Evolutionary conservation across 1,284 basidiomycete species (phyloP).

Genomic region (Athelia sp.): DNA sequence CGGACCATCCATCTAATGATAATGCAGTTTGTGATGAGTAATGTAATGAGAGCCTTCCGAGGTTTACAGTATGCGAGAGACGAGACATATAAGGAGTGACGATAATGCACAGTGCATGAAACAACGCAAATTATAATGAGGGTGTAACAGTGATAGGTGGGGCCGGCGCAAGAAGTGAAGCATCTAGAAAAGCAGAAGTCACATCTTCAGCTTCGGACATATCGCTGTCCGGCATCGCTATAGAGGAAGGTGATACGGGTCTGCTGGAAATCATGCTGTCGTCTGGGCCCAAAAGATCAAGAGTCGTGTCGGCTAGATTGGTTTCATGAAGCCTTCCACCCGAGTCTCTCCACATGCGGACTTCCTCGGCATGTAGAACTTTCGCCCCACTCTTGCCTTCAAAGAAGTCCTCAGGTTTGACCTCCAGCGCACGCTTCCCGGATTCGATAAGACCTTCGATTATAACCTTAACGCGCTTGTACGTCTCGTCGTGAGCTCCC

Average conservation of each 20-base stretch:
- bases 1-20: conserved; percentile 1
- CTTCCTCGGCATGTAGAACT: conserved; percentile 68
- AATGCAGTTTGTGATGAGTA: background rate
- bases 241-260: background rate
- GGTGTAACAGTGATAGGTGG: conserved; percentile 38
- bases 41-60: conserved; percentile 10
- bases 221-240: background rate
- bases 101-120: background rate
- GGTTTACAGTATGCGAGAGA: background rate
- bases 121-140: conserved; percentile 8
- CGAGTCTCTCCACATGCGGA: conserved; percentile 51
- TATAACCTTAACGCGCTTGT: conserved; percentile 51
- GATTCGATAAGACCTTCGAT: conserved; percentile 61
- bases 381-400: conserved; percentile 46
- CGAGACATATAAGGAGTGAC: background rate
- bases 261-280: background rate
- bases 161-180: conserved; percentile 13
- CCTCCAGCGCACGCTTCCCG: conserved; percentile 58
- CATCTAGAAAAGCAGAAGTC: conserved; percentile 1
- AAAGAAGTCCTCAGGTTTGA: conserved; percentile 45
- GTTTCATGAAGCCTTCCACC: conserved; percentile 13
- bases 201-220: background rate
- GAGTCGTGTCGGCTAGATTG: conserved; percentile 6
- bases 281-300: background rate
- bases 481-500: conserved; percentile 40